A percentile compares a stretch with the other conserved stretches of the same genome.
phyloP scores from a whole-genome alignment of 306 rosid species.

The Mimosa pudica region DNA sequence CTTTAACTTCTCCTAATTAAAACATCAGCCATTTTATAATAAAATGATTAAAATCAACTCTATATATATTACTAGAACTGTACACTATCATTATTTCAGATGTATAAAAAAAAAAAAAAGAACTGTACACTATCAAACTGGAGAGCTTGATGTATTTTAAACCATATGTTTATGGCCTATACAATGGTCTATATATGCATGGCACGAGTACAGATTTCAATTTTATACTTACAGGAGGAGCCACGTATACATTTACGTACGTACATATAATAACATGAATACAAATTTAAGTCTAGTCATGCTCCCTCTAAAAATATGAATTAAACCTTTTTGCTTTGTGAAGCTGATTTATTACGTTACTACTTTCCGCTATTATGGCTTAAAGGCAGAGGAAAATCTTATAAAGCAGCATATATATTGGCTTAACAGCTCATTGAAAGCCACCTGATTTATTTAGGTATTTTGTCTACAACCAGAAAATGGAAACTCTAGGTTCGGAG shows the following conservation, averaged over 20 bases:
- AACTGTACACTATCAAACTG: not conserved
- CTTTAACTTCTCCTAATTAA: not conserved
- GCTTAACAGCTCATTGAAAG: constrained; percentile 40
- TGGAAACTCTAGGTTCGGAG: constrained; percentile 19
- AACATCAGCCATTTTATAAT: too few species aligned
- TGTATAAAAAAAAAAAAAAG: too few species aligned
- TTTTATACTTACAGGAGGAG: not conserved
- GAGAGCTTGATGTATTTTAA: not conserved
- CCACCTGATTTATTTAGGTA: constrained; percentile 33
- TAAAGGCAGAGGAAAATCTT: constrained; percentile 49
- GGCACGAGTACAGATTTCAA: not conserved
- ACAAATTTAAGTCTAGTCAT: not conserved
- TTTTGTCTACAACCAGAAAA: constrained; percentile 41
- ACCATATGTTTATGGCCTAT: too few species aligned
- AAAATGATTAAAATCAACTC: too few species aligned
- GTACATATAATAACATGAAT: not conserved
- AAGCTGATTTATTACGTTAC: constrained; percentile 45
- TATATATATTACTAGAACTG: not conserved
- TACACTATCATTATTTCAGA: too few species aligned
- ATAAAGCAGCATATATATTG: constrained; percentile 55
- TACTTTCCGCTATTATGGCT: constrained; percentile 52
- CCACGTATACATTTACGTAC: not conserved
- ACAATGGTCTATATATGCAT: not conserved
- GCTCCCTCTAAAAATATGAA: not conserved
- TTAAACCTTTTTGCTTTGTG: not conserved